Evolutionary conservation across 2,329 filamentous ascomycete genomes (phyloP), one percentile per base, ranked within the genome.

Genomic region (Cercospora sojina): DNA sequence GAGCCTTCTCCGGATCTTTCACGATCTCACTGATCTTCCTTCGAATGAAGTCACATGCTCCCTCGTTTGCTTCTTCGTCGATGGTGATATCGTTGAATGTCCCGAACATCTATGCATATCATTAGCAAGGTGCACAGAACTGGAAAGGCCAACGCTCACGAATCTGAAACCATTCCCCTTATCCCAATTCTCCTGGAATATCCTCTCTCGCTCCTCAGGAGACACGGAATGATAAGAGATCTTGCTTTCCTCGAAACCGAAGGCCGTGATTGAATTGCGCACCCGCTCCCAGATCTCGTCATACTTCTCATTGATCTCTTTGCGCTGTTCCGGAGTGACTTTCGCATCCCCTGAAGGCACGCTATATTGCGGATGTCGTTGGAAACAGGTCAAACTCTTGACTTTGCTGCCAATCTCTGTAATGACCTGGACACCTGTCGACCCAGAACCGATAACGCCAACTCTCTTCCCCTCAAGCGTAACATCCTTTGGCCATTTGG

Each of bases 21-120:
- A 88, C 80, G 2, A 85, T 80, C 8, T 76, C 77, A 0, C 84
- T 80, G 0, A 82, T 82, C 74, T 86, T 86, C 66, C 80, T 79
- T 2, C 78, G 79, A 83, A 86, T 88, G 73, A 87, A 87, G 2
- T 83, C 77, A 71, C 87, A 88, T 0, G 80, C 78, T 62, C 82
- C 79, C n/a, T 80, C 74, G 71, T 88, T 88, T 2, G 83, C 83
- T 13, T 83, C 78, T 0, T 75, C 49, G 29, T 80, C 76, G 18
- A 77, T 74, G 4, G 87, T 68, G 59, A 80, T 80, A 63, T 89
- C 87, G 62, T 83, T 83, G 77, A 87, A 89, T 2, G 80, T 74
- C 5, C 77, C 76, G 0, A 87, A 78, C 84, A 85, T 86, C 41
- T 64, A 16, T 12, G 8, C 1, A 12, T 57, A 5, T 8, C 16